Evolutionary conservation across 169 alveolate species (phyloP).

Genomic region (Amoebophrya sp.): DNA sequence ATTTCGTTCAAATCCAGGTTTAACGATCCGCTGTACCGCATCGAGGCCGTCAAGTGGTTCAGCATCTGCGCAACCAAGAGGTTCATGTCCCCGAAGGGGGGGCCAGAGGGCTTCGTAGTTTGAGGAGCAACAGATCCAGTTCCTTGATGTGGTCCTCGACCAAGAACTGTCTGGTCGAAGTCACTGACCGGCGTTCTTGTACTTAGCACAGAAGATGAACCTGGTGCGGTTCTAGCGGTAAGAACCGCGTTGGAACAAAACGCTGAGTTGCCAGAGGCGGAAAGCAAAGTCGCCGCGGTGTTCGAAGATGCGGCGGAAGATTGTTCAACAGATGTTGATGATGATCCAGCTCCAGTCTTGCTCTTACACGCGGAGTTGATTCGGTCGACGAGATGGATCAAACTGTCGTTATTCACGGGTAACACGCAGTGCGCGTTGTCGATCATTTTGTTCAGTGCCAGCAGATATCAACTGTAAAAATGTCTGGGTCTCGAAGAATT

Average conservation of each 20-base stretch:
- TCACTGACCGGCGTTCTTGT: no score
- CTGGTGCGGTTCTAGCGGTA: background rate
- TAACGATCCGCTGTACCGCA: slow-evolving; percentile 89
- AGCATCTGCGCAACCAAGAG: slow-evolving; percentile 42
- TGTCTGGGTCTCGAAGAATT: no score
- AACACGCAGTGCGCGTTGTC: slow-evolving; percentile 85
- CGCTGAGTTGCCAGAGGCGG: background rate
- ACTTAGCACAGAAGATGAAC: no score
- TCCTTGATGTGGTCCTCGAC: no score
- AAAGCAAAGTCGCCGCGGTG: background rate
- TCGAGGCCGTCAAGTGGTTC: slow-evolving; percentile 75
- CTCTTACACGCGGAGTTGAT: slow-evolving; percentile 33
- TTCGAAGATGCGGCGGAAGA: background rate
- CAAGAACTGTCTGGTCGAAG: no score
- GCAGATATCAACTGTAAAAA: slow-evolving; percentile 21
- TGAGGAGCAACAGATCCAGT: no score
- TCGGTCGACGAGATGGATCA: slow-evolving; percentile 57
- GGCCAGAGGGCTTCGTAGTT: background rate
- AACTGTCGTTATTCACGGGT: slow-evolving; percentile 82
- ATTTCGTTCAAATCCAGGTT: slow-evolving; percentile 90
- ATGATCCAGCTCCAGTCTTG: background rate
- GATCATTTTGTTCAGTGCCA: slow-evolving; percentile 83
- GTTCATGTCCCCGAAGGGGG: slow-evolving; percentile 43
- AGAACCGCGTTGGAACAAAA: background rate
- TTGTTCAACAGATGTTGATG: no score